These are phyloP conservation scores for Nemania diffusa DNA, from an alignment of 2,329 filamentous ascomycete species.

Conservation along the genomic window DNA sequence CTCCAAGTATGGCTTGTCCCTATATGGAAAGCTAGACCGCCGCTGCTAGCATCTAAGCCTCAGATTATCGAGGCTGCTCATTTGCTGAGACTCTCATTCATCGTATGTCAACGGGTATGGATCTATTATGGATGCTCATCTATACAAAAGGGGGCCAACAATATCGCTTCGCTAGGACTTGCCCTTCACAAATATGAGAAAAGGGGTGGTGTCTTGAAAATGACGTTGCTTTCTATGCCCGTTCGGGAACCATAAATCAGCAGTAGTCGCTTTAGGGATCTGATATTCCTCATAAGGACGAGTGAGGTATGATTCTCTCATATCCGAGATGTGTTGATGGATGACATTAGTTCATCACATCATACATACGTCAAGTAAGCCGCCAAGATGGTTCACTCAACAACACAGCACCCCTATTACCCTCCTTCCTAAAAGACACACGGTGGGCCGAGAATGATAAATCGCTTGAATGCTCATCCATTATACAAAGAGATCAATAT, in stretches of 20 bases:
- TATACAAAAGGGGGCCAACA: not conserved
- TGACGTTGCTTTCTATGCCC: not conserved
- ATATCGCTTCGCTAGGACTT: conserved; percentile 2
- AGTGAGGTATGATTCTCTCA: not conserved
- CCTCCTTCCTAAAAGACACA: not conserved
- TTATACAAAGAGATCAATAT: not conserved
- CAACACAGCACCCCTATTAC: not conserved
- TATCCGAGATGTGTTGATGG: not conserved
- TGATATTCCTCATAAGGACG: not conserved
- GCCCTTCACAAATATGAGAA: not conserved
- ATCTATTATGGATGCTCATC: not conserved
- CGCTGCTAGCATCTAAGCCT: not conserved
- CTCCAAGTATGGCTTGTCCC: conserved; percentile 2
- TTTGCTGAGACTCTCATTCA: not conserved
- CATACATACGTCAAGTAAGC: not conserved
- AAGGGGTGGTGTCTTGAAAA: conserved; percentile 15
- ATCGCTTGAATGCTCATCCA: not conserved
- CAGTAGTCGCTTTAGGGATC: not conserved
- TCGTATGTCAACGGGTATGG: not conserved
- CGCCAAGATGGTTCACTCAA: not conserved
- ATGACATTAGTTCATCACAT: not conserved
- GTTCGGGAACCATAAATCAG: not conserved
- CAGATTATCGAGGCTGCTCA: not conserved
- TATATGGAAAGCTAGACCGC: not conserved
- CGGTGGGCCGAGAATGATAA: not conserved